phyloP scores from a whole-genome alignment of 2,329 filamentous ascomycete species.

The Fusarium tjaetaba region DNA sequence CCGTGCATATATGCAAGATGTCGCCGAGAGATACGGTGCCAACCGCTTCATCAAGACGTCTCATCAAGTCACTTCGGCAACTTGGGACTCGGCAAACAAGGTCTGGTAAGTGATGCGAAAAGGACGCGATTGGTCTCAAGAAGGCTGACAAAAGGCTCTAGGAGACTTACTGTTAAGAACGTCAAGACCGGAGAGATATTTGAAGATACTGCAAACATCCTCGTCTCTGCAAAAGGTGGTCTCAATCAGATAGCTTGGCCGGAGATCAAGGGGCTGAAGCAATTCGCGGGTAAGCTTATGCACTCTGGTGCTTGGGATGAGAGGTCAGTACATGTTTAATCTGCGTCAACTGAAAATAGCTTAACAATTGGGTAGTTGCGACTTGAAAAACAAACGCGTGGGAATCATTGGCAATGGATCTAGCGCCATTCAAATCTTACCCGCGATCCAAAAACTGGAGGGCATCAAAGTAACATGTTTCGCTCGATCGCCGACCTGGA shows the following conservation, averaged over 20 bases:
- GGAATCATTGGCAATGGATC: neutral
- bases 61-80: neutral
- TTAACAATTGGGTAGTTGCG: neutral
- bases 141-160: neutral
- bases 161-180: neutral
- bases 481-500: neutral
- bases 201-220: neutral
- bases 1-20: neutral
- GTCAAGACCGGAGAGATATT: neutral
- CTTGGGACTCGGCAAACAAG: neutral
- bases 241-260: neutral
- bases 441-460: neutral
- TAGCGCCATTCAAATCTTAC: neutral
- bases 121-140: fast-evolving
- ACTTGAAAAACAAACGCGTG: neutral
- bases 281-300: neutral
- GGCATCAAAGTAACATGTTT: neutral
- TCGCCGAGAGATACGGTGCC: neutral
- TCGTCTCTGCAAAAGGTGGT: neutral
- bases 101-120: neutral
- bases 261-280: neutral
- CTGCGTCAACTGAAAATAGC: fast-evolving
- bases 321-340: fast-evolving
- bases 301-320: neutral
- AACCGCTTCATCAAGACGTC: neutral